A percentile compares a stretch with the other conserved stretches of the same genome.
Evolutionary conservation across 306 rosid species (phyloP).

Genomic region (Rosa rugosa): DNA sequence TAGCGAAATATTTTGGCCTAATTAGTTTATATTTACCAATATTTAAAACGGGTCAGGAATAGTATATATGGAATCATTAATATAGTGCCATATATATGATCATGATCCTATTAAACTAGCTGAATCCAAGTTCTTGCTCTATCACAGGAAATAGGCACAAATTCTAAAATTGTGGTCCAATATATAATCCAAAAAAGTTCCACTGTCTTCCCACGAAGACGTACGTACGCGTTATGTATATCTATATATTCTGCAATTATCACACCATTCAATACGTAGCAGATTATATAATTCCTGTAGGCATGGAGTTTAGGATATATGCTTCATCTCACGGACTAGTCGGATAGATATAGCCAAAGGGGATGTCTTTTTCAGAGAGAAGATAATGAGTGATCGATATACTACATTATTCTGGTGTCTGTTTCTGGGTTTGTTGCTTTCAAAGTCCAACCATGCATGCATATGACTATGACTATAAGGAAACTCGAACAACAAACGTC

Average conservation of each 20-base stretch:
- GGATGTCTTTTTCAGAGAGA: not conserved
- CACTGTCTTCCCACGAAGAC: not conserved
- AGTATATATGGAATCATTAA: not conserved
- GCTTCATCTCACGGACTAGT: not conserved
- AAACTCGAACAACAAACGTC: not conserved
- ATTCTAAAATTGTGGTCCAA: not conserved
- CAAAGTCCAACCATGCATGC: conserved; percentile 3
- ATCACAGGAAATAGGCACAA: not conserved
- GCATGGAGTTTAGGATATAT: not conserved
- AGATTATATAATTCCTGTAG: not conserved
- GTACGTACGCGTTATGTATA: not conserved
- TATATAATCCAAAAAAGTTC: not conserved
- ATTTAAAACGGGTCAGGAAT: not conserved
- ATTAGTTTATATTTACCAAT: too few species aligned
- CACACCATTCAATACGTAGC: not conserved
- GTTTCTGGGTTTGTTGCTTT: conserved; percentile 5
- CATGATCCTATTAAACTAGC: not conserved
- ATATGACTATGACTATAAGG: not conserved
- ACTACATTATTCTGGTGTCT: not conserved
- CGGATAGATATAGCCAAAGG: not conserved
- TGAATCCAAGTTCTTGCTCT: not conserved
- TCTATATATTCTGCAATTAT: not conserved
- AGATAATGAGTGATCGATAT: not conserved
- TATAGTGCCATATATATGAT: not conserved
- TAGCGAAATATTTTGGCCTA: not conserved